Conservation (phyloP, 257 asterid genomes). For the Scutellaria baicalensis region DNA sequence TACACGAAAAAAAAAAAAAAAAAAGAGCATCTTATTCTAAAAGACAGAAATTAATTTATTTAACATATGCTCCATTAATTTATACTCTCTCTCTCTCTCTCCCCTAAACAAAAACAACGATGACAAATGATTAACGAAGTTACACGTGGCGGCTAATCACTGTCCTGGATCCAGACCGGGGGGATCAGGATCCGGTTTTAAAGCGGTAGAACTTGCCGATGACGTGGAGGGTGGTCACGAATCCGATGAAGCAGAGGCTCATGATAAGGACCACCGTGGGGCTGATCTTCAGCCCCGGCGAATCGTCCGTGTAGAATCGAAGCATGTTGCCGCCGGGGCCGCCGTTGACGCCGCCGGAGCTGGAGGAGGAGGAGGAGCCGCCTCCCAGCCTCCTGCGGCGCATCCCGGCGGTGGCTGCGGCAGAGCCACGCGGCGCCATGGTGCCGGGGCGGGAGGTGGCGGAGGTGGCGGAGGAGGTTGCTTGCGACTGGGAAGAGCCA, state of each 20-base stretch:
- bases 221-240: constrained; percentile 57
- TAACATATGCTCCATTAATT: background rate
- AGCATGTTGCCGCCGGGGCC: constrained; percentile 47
- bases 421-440: constrained; percentile 44
- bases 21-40: background rate
- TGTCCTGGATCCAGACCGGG: background rate
- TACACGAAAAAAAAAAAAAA: background rate
- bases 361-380: constrained; percentile 20
- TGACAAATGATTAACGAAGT: background rate
- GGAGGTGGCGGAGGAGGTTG: constrained; percentile 32
- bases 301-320: constrained; percentile 61
- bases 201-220: constrained; percentile 53
- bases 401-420: constrained; percentile 57
- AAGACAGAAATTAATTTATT: background rate
- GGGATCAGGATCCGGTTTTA: constrained; percentile 26
- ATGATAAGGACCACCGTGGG: constrained; percentile 59
- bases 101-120: background rate
- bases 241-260: constrained; percentile 69
- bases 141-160: constrained; percentile 10
- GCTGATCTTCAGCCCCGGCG: constrained; percentile 61
- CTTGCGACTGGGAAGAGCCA: constrained; percentile 58
- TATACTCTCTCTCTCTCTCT: background rate
- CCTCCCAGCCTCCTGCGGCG: constrained; percentile 46
- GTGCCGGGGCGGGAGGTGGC: constrained; percentile 37
- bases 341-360: constrained; percentile 17